Evolutionary conservation across 2,329 filamentous ascomycete species (phyloP).

Genomic region (Apiospora pterosperma): DNA sequence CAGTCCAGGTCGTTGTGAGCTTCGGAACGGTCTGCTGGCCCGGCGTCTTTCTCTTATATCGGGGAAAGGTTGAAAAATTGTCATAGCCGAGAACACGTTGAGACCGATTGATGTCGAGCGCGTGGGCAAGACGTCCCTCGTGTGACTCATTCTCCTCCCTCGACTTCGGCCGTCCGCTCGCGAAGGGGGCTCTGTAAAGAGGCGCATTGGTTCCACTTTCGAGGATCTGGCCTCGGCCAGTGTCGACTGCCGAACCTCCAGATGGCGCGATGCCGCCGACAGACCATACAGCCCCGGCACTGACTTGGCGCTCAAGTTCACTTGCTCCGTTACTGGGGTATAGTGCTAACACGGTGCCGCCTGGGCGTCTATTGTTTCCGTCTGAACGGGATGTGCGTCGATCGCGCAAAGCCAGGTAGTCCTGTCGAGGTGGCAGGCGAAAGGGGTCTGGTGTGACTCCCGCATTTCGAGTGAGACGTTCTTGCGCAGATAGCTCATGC

Average conservation of each 20-base stretch:
- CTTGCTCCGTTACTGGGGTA: constrained; percentile 12
- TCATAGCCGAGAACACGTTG: constrained; percentile 61
- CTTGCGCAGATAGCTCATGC: constrained; percentile 37
- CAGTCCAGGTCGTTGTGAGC: constrained; percentile 40
- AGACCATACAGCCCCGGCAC: constrained; percentile 70
- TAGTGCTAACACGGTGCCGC: not conserved
- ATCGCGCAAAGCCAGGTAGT: constrained; percentile 18
- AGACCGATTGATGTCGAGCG: constrained; percentile 73
- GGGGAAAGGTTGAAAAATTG: constrained; percentile 23
- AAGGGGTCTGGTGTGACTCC: constrained; percentile 40
- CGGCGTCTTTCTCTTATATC: constrained; percentile 25
- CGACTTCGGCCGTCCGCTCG: constrained; percentile 33
- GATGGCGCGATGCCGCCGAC: constrained; percentile 69
- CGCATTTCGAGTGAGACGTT: constrained; percentile 37
- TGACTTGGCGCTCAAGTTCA: constrained; percentile 43
- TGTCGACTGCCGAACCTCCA: constrained; percentile 51
- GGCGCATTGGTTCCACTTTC: constrained; percentile 71
- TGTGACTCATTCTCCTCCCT: constrained; percentile 67
- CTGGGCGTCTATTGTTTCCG: constrained; percentile 18
- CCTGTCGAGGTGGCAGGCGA: constrained; percentile 28
- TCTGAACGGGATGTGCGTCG: constrained; percentile 26
- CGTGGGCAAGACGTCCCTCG: constrained; percentile 71
- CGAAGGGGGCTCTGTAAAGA: constrained; percentile 52
- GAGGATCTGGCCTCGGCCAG: constrained; percentile 62
- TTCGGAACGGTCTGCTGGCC: constrained; percentile 14